Conservation (phyloP, 331 rosid species). For the Ulmus americana region DNA sequence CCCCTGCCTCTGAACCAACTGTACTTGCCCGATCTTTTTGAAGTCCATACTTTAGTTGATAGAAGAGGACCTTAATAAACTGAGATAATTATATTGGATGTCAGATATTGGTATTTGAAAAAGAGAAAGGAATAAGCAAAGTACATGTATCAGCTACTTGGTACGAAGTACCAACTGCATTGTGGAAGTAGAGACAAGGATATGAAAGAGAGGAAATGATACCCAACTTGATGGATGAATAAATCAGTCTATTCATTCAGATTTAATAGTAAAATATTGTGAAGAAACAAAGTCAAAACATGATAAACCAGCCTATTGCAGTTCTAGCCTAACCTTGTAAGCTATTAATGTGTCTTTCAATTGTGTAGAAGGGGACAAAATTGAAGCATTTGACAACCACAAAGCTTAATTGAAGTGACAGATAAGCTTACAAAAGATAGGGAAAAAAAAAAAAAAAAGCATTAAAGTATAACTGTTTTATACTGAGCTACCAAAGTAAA, state of each 20-base stretch:
- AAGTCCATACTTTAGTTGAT: conserved; percentile 74
- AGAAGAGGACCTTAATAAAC: conserved; percentile 69
- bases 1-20: conserved; percentile 14
- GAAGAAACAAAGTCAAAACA: background rate
- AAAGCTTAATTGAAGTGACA: background rate
- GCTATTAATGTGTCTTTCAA: too few species aligned
- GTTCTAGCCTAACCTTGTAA: background rate
- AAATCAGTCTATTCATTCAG: background rate
- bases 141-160: background rate
- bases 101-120: conserved; percentile 19
- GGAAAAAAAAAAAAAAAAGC: background rate
- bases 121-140: background rate
- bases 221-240: background rate
- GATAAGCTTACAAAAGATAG: background rate
- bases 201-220: background rate
- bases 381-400: too few species aligned
- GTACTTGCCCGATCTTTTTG: conserved; percentile 39
- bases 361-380: too few species aligned
- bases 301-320: background rate
- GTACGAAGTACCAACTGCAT: background rate
- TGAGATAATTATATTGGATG: conserved; percentile 26
- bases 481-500: too few species aligned
- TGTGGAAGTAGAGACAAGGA: background rate
- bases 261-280: background rate
- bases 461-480: too few species aligned